These are phyloP conservation scores for Lycium barbarum DNA, from an alignment of 257 asterid genomes.

Conservation along the genomic window DNA sequence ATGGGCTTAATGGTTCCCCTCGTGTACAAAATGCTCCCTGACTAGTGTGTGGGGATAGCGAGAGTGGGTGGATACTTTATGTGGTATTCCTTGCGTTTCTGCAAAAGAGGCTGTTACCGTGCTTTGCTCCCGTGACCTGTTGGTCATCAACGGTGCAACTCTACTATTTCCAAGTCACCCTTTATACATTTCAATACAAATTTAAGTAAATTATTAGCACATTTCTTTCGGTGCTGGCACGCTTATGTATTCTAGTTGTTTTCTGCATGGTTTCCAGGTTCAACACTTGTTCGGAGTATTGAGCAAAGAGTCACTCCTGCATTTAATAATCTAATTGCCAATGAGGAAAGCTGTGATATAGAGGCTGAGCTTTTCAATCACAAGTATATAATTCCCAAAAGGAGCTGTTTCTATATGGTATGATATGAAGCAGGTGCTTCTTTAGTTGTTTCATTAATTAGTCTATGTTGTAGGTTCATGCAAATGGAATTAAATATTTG, in stretches of 20 bases:
- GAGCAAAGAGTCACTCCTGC: slow-evolving; percentile 47
- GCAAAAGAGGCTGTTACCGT: not conserved
- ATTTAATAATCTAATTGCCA: slow-evolving; percentile 66
- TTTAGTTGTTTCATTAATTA: not conserved
- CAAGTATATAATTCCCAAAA: slow-evolving; percentile 69
- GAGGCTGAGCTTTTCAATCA: slow-evolving; percentile 68
- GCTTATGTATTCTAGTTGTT: not conserved
- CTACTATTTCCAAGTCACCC: not conserved
- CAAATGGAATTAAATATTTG: not conserved
- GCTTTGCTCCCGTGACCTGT: not conserved
- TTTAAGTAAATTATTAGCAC: not conserved
- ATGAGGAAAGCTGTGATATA: slow-evolving; percentile 52
- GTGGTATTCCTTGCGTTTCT: not conserved
- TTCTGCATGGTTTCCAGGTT: slow-evolving; percentile 47
- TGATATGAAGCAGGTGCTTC: not conserved
- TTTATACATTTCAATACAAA: not conserved
- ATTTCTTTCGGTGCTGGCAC: not conserved
- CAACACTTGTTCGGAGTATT: slow-evolving; percentile 27
- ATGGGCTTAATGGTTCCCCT: not conserved
- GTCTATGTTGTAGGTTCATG: not conserved
- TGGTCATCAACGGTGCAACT: slow-evolving; percentile 5
- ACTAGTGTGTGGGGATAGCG: not conserved
- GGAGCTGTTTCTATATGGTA: slow-evolving; percentile 85
- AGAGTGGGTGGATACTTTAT: not conserved
- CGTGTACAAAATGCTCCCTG: not conserved